A percentile compares a stretch with the other conserved stretches of the same genome.
These are phyloP conservation scores for Agrocybe praecox DNA, from an alignment of 768 basidiomycete genomes.

Conservation along the genomic window DNA sequence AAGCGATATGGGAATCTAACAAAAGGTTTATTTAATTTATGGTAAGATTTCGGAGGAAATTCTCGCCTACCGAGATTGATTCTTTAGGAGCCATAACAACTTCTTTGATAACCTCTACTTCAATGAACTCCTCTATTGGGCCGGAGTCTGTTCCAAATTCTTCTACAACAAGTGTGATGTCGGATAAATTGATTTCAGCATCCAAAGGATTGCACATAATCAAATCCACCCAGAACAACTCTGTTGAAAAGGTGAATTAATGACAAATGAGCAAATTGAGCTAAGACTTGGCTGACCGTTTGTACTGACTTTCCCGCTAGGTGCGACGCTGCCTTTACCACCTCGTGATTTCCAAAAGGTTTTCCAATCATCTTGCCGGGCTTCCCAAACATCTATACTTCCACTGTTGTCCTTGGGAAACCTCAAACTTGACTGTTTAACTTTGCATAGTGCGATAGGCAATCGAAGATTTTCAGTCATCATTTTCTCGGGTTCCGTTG, in stretches of 20 bases:
- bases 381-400: slow-evolving; percentile 57
- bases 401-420: slow-evolving; percentile 49
- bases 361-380: slow-evolving; percentile 67
- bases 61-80: slow-evolving; percentile 52
- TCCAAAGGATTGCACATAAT: slow-evolving; percentile 72
- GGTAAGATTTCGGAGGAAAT: slow-evolving; percentile 18
- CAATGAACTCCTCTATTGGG: slow-evolving; percentile 41
- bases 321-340: slow-evolving; percentile 53
- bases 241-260: slow-evolving; percentile 37
- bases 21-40: neutral
- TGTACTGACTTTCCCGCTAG: slow-evolving; percentile 60
- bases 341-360: slow-evolving; percentile 59
- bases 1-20: slow-evolving; percentile 65
- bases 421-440: slow-evolving; percentile 57
- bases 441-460: slow-evolving; percentile 68
- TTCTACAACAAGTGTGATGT: slow-evolving; percentile 57
- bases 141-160: slow-evolving; percentile 35
- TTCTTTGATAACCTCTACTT: slow-evolving; percentile 63
- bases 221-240: slow-evolving; percentile 79
- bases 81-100: slow-evolving; percentile 66
- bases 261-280: neutral
- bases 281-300: slow-evolving; percentile 48
- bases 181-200: slow-evolving; percentile 68
- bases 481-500: slow-evolving; percentile 51
- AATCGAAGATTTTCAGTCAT: slow-evolving; percentile 51